Evolutionary conservation across 2,329 filamentous ascomycete genomes (phyloP).

Genomic region (Torrubiella hemipterigena): DNA sequence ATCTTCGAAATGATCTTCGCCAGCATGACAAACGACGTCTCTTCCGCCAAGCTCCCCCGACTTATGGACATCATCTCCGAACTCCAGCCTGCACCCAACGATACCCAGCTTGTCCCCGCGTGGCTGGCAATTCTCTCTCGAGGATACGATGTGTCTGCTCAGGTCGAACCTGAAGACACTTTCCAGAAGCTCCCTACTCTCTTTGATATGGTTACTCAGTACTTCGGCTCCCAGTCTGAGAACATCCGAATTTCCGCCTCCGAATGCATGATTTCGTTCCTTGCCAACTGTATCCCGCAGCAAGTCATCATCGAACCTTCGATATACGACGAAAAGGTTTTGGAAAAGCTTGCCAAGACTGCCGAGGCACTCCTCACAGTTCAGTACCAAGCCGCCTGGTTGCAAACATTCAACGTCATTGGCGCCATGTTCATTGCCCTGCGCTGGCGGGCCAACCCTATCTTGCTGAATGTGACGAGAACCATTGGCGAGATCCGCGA

Average conservation of each 20-base stretch:
- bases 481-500: conserved; percentile 77
- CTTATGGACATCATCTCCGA: conserved; percentile 87
- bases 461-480: conserved; percentile 63
- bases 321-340: conserved; percentile 79
- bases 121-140: conserved; percentile 95
- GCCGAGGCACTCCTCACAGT: conserved; percentile 69
- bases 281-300: conserved; percentile 78
- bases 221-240: conserved; percentile 76
- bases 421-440: conserved; percentile 78
- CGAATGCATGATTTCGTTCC: conserved; percentile 86
- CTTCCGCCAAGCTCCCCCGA: conserved; percentile 78
- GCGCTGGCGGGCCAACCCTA: conserved; percentile 72
- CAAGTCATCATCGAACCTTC: conserved; percentile 79
- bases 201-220: conserved; percentile 67
- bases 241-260: conserved; percentile 93
- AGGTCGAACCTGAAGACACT: conserved; percentile 79
- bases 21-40: conserved; percentile 76
- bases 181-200: conserved; percentile 82
- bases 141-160: conserved; percentile 86
- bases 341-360: conserved; percentile 68
- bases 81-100: conserved; percentile 80
- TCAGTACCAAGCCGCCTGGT: conserved; percentile 89
- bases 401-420: conserved; percentile 84
- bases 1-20: conserved; percentile 97
- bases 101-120: conserved; percentile 85